A percentile compares a stretch with the other conserved stretches of the same genome.
phyloP scores from a whole-genome alignment of 2,329 filamentous ascomycete species.

The Lecanicillium sp. region DNA sequence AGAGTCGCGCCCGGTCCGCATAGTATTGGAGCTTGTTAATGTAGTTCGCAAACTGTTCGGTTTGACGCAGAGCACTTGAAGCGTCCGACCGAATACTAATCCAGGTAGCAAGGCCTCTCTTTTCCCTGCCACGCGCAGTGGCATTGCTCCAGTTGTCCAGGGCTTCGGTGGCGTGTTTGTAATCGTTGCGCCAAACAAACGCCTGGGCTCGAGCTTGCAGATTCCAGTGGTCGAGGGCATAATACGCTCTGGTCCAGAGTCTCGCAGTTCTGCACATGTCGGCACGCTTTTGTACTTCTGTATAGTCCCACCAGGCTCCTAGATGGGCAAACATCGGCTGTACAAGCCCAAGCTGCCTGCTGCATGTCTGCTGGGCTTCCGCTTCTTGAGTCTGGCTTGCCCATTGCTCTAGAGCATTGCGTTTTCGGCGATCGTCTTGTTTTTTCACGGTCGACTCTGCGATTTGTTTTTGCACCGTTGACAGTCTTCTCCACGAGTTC shows the following conservation, averaged over 20 bases:
- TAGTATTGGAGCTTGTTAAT: constrained; percentile 2
- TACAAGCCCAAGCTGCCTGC: constrained; percentile 2
- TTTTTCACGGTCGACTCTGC: neutral
- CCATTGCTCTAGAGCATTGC: constrained; percentile 28
- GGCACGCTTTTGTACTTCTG: constrained; percentile 2
- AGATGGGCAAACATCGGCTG: constrained; percentile 7
- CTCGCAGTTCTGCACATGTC: neutral
- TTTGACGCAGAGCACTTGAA: neutral
- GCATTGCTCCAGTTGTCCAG: neutral
- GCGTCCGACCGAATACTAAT: neutral
- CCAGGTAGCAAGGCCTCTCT: neutral
- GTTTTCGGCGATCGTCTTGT: constrained; percentile 26
- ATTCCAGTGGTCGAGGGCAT: constrained; percentile 8
- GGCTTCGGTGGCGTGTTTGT: neutral
- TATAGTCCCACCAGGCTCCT: constrained; percentile 9
- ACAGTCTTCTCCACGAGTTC: constrained; percentile 21
- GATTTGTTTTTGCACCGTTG: constrained; percentile 12
- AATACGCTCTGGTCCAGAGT: neutral
- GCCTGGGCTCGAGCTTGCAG: constrained; percentile 7
- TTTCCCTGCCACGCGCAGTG: neutral
- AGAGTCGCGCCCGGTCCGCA: constrained; percentile 8
- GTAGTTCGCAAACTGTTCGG: neutral
- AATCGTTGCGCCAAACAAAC: constrained; percentile 11
- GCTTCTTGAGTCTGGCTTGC: neutral
- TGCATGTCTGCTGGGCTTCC: neutral